Conservation (phyloP, 306 rosid genomes). For the Pyrus betulifolia region DNA sequence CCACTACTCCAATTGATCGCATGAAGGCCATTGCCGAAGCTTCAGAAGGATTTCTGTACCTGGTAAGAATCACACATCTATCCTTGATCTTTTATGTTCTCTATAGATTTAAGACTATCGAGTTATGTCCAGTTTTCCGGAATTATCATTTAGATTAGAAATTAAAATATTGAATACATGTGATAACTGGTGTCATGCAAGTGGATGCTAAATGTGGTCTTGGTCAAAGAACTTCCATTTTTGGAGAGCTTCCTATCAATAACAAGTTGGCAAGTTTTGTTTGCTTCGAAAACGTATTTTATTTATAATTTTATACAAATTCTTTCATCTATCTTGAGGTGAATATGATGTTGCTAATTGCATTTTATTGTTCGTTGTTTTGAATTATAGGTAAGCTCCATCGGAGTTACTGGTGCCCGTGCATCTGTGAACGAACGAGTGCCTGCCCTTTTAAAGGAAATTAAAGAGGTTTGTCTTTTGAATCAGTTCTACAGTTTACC, state of each 20-base stretch:
- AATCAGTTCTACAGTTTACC: neutral
- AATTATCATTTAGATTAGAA: neutral
- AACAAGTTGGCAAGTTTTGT: neutral
- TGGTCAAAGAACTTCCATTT: neutral
- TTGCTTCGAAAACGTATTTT: neutral
- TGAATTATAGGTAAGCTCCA: conserved; percentile 68
- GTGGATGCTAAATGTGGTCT: neutral
- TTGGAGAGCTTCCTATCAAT: neutral
- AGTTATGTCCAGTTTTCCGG: neutral
- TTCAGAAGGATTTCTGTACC: conserved; percentile 77
- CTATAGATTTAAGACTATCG: neutral
- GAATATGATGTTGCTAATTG: neutral
- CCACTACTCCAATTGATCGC: conserved; percentile 68
- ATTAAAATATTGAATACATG: conserved; percentile 11
- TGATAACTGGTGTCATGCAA: neutral
- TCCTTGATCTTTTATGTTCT: neutral
- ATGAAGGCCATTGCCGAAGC: conserved; percentile 86
- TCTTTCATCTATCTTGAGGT: neutral
- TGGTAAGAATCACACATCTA: conserved; percentile 28
- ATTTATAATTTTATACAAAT: neutral
- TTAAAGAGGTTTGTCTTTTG: conserved; percentile 62
- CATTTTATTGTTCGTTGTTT: conserved; percentile 12
- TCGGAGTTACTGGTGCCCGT: conserved; percentile 92
- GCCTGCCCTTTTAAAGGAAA: conserved; percentile 50
- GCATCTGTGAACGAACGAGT: conserved; percentile 62